phyloP scores from a whole-genome alignment of 2,329 filamentous ascomycete genomes.

The Phoma sp. region DNA sequence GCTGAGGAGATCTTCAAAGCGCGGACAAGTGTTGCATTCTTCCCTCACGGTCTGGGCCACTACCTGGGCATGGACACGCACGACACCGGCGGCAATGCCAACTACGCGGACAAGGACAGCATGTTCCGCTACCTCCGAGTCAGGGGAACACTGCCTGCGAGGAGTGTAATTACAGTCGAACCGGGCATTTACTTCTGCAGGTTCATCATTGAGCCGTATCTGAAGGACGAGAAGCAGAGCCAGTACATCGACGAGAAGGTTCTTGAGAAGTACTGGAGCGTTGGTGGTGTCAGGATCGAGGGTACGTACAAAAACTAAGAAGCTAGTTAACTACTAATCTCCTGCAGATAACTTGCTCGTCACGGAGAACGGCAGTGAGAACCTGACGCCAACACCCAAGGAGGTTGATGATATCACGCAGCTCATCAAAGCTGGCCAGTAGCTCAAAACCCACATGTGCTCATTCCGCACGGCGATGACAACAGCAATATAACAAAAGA shows the following conservation, averaged over 20 bases:
- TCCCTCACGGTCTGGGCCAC: slow-evolving; percentile 60
- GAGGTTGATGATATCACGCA: slow-evolving; percentile 70
- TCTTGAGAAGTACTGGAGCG: slow-evolving; percentile 73
- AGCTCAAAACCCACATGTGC: background rate
- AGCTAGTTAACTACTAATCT: slow-evolving; percentile 9
- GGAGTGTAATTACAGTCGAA: slow-evolving; percentile 91
- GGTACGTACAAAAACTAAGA: slow-evolving; percentile 32
- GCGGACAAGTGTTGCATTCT: slow-evolving; percentile 57
- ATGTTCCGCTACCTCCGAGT: slow-evolving; percentile 90
- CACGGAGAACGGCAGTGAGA: slow-evolving; percentile 79
- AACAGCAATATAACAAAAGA: slow-evolving; percentile 6
- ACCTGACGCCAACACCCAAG: slow-evolving; percentile 82
- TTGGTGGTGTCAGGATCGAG: slow-evolving; percentile 93
- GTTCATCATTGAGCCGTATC: slow-evolving; percentile 74
- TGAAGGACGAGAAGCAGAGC: slow-evolving; percentile 66
- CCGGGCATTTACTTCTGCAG: slow-evolving; percentile 84
- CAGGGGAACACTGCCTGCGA: slow-evolving; percentile 75
- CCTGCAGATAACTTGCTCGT: slow-evolving; percentile 77
- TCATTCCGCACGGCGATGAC: background rate
- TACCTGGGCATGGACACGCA: slow-evolving; percentile 63
- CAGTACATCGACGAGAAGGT: slow-evolving; percentile 71
- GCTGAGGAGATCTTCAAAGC: slow-evolving; percentile 57
- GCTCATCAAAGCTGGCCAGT: slow-evolving; percentile 56
- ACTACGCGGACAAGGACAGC: slow-evolving; percentile 72
- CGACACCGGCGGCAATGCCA: slow-evolving; percentile 57